Evolutionary conservation across 495 filamentous ascomycete genomes (phyloP).

Genomic region (Penicillium egyptiacum): DNA sequence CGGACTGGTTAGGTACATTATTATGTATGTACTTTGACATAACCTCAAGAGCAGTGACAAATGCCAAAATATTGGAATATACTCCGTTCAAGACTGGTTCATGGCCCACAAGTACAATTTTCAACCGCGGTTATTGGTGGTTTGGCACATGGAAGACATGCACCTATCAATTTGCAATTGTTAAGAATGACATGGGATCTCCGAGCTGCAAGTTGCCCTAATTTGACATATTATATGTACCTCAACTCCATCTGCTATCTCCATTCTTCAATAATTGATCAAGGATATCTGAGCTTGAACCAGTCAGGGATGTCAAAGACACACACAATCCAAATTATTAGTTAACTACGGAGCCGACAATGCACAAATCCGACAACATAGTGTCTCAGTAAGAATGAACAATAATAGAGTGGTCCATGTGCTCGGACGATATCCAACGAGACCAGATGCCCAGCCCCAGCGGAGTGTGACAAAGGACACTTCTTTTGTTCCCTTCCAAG

Average conservation of each 20-base stretch:
- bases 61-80: background rate
- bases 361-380: conserved; percentile 1
- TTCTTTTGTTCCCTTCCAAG: conserved; percentile 1
- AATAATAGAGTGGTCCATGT: conserved; percentile 1
- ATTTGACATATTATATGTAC: background rate
- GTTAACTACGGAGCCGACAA: background rate
- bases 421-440: conserved; percentile 24
- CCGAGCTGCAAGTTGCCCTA: background rate
- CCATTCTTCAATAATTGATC: background rate
- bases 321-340: background rate
- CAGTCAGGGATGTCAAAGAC: background rate
- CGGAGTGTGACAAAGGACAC: conserved; percentile 1
- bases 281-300: background rate
- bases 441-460: conserved; percentile 9
- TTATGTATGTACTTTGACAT: background rate
- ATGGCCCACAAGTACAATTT: background rate
- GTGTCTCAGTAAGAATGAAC: background rate
- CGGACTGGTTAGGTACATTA: background rate
- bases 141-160: conserved; percentile 5
- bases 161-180: background rate
- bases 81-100: background rate
- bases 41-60: background rate
- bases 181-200: conserved; percentile 2
- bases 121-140: background rate
- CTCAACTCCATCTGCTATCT: background rate